phyloP scores from a whole-genome alignment of 169 alveolate species.

The Plasmodium yoelii region DNA sequence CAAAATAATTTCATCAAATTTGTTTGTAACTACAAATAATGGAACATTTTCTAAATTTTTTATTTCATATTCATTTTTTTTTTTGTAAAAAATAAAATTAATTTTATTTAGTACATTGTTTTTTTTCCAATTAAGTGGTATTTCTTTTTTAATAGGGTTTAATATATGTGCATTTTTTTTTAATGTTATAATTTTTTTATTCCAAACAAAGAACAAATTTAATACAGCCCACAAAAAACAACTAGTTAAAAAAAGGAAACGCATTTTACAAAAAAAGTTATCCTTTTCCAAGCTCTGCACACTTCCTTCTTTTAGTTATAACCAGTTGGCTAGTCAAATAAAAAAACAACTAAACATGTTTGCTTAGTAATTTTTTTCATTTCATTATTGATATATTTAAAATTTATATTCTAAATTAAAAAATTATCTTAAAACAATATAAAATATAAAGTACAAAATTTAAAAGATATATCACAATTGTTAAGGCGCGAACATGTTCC shows the following conservation, averaged over 20 bases:
- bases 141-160: slow-evolving; percentile 30
- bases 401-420: too few relatives aligned
- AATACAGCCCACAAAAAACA: slow-evolving; percentile 2
- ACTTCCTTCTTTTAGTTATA: too few relatives aligned
- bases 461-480: too few relatives aligned
- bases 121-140: slow-evolving; percentile 1
- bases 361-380: too few relatives aligned
- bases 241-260: slow-evolving; percentile 3
- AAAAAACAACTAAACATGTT: too few relatives aligned
- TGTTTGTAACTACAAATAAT: slow-evolving; percentile 57
- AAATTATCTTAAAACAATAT: too few relatives aligned
- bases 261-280: slow-evolving; percentile 13
- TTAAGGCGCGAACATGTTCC: too few relatives aligned
- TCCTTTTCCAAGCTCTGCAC: too few relatives aligned
- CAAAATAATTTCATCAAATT: slow-evolving; percentile 52
- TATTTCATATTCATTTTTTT: slow-evolving; percentile 49
- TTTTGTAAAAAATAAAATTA: slow-evolving; percentile 45
- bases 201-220: slow-evolving; percentile 9
- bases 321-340: too few relatives aligned
- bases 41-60: slow-evolving; percentile 71
- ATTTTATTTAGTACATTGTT: slow-evolving; percentile 29
- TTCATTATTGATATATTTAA: too few relatives aligned
- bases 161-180: slow-evolving; percentile 17
- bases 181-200: slow-evolving; percentile 18
- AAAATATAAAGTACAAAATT: too few relatives aligned